These are phyloP conservation scores for Lophiostoma macrostomum DNA, from an alignment of 495 filamentous ascomycete species.

Conservation along the genomic window DNA sequence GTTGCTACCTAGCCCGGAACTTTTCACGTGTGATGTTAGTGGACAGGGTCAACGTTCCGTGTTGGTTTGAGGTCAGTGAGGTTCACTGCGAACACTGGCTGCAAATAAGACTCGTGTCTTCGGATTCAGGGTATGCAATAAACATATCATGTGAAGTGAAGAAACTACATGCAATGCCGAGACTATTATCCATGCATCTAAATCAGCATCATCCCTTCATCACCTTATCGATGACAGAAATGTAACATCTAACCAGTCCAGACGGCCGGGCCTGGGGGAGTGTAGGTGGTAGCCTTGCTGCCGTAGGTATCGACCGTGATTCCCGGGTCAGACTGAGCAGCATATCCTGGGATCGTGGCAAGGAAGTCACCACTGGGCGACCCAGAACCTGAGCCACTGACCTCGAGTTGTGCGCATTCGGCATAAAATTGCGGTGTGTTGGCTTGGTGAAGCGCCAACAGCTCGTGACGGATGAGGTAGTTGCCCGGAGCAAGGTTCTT, in stretches of 20 bases:
- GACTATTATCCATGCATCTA: too few species aligned
- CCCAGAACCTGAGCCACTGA: constrained; percentile 51
- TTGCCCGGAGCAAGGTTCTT: constrained; percentile 50
- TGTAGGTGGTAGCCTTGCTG: constrained; percentile 48
- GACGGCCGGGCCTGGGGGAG: constrained; percentile 49
- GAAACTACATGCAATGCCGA: too few species aligned
- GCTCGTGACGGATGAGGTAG: constrained; percentile 59
- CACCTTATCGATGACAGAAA: too few species aligned
- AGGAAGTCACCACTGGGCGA: constrained; percentile 45
- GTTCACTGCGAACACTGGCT: too few species aligned
- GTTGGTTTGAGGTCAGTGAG: too few species aligned
- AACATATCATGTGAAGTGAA: too few species aligned
- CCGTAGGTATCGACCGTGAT: constrained; percentile 52
- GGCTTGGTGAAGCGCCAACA: constrained; percentile 58
- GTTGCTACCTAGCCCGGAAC: too few species aligned
- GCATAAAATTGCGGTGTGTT: constrained; percentile 61
- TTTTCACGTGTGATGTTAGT: too few species aligned
- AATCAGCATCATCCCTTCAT: too few species aligned
- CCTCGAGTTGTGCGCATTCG: constrained; percentile 56
- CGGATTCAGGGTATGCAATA: too few species aligned
- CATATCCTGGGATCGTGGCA: constrained; percentile 52
- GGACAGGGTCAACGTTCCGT: too few species aligned
- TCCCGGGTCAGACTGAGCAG: constrained; percentile 50
- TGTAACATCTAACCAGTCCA: constrained; percentile 44
- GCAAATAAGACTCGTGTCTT: too few species aligned